Conservation (phyloP, 331 rosid genomes). For the Malus hybrid region DNA sequence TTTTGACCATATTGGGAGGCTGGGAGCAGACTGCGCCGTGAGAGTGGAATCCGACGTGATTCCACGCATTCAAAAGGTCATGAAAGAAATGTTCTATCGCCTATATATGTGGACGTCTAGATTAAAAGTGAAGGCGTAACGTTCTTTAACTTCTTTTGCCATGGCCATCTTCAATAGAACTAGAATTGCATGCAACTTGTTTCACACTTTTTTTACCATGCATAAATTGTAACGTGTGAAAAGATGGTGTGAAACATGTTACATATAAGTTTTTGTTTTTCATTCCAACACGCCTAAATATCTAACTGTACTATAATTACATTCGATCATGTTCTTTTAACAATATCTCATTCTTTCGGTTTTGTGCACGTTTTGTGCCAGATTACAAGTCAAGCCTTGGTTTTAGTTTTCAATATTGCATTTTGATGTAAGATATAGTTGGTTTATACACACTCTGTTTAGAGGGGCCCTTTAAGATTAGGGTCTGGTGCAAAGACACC, state of each 20-base stretch:
- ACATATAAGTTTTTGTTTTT: not conserved
- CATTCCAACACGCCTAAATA: not conserved
- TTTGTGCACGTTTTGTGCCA: not conserved
- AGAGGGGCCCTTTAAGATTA: too few species aligned
- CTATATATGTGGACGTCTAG: not conserved
- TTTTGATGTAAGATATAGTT: not conserved
- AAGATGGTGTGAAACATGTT: not conserved
- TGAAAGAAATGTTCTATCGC: not conserved
- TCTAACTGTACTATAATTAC: not conserved
- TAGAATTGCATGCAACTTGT: not conserved
- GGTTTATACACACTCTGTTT: not conserved
- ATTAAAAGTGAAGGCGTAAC: not conserved
- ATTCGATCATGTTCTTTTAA: not conserved
- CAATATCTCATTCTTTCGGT: not conserved
- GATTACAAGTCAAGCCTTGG: not conserved
- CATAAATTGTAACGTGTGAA: not conserved
- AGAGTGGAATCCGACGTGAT: not conserved
- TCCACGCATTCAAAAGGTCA: not conserved
- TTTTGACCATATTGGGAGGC: not conserved
- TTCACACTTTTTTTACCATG: accelerated
- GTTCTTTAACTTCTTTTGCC: not conserved
- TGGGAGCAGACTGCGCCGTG: not conserved
- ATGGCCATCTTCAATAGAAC: not conserved
- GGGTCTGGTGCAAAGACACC: too few species aligned
- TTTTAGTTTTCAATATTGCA: not conserved